Base-by-base conservation (phyloP, 441 rosid species). In the Raphanus hybrid region DNA sequence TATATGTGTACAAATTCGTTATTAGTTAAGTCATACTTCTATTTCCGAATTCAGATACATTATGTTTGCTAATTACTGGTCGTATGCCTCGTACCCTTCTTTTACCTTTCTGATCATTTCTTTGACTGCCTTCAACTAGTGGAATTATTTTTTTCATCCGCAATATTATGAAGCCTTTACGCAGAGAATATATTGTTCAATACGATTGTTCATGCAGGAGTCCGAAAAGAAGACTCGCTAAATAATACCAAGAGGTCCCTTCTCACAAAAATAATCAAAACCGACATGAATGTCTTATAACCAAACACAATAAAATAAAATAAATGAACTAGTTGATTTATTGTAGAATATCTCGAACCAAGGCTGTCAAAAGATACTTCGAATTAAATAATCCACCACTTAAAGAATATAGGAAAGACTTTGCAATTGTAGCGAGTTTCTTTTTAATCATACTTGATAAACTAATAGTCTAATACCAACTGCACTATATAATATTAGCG, bases 361-460 rank as follows among this genome's bases (percentile, higher is more conserved):
- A 26, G 55, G 81, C 81, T 78, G 81, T 68, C 81, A 73, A 68
- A 73, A 78, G 74, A 73, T 78, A 78, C 81, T 78, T 72, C 29
- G 14, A 68, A 62, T 64, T 67, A 61, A 20, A 67, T 52, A 61
- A 68, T 59, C 32, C 54, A 78, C 73, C 41, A 55, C 18, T 37
- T 61, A 41, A 59, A 77, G 39, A 77, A 73, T 73, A 73, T 73
- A 61, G 54, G 23, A 68, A 61, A 37, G 74, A 73, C 78, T 78
- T 78, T 73, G 65, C 69, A 67, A 59, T 34, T 57, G 67, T 35
- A 70, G 61, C 11, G 55, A 71, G 73, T 61, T 73, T 67, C 63
- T 78, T 73, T 73, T 14, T 27, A 67, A 73, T 67, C 59, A 66
- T 60, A 35, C 63, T 45, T 63, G 65, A 70, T 78, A 66, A 78